Percentiles rank a stretch among this genome's conserved stretches.
These are phyloP conservation scores for Diphasiastrum complanatum DNA, from an alignment of 83 land plant genomes.

Conservation along the genomic window DNA sequence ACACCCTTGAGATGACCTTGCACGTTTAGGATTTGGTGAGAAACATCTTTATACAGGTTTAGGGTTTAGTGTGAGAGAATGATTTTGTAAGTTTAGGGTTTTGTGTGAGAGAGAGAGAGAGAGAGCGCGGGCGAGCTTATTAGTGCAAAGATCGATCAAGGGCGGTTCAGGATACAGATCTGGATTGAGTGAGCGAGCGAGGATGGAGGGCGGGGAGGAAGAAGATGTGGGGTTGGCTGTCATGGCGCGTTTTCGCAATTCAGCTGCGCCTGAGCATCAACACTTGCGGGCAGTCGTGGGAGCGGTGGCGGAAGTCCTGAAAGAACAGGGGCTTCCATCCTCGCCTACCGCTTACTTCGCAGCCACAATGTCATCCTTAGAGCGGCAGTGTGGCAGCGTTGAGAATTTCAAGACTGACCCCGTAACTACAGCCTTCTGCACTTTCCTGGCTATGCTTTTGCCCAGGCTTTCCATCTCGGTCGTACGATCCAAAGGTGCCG, in stretches of 20 bases:
- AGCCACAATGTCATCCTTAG: conserved; percentile 51
- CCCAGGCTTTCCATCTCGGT: conserved; percentile 38
- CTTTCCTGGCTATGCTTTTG: conserved; percentile 45
- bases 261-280: conserved; percentile 45
- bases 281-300: conserved; percentile 59
- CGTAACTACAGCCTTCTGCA: conserved; percentile 38
- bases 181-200: too few relatives aligned
- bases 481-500: conserved; percentile 32
- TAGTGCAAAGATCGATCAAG: too few relatives aligned
- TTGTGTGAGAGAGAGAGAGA: too few relatives aligned
- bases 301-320: conserved; percentile 63
- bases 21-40: too few relatives aligned
- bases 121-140: too few relatives aligned
- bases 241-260: conserved; percentile 37
- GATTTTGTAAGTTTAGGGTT: too few relatives aligned
- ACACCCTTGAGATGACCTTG: too few relatives aligned
- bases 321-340: conserved; percentile 52
- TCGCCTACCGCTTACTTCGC: conserved; percentile 68
- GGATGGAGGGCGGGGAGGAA: not conserved
- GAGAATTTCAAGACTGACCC: conserved; percentile 17
- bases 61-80: too few relatives aligned
- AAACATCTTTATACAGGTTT: too few relatives aligned
- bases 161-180: too few relatives aligned
- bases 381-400: conserved; percentile 27
- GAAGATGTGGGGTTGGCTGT: conserved; percentile 42